Conservation (phyloP, 2,329 filamentous ascomycete genomes). For the Coniochaeta pulveracea region DNA sequence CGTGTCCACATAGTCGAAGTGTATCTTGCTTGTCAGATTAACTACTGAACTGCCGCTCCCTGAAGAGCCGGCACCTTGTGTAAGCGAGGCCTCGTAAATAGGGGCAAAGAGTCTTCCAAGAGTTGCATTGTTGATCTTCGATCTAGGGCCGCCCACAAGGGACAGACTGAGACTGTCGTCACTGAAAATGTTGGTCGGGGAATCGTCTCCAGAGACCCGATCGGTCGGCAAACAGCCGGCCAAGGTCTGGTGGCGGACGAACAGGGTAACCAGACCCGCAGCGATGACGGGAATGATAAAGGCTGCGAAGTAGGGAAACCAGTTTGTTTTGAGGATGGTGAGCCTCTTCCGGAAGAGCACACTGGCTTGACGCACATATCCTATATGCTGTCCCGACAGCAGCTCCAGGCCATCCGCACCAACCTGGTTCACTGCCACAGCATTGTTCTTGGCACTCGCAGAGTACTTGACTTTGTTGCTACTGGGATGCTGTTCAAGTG, state of each 20-base stretch:
- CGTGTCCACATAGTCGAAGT: slow-evolving; percentile 51
- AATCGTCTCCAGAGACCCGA: slow-evolving; percentile 28
- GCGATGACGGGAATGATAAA: slow-evolving; percentile 70
- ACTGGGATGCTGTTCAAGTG: slow-evolving; percentile 9
- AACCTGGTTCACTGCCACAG: slow-evolving; percentile 13
- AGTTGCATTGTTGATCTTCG: slow-evolving; percentile 22
- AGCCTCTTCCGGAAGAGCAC: slow-evolving; percentile 70
- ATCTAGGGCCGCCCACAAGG: slow-evolving; percentile 31
- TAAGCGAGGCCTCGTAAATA: slow-evolving; percentile 17
- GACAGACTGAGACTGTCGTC: slow-evolving; percentile 22
- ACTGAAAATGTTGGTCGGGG: slow-evolving; percentile 21
- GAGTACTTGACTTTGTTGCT: too few relatives aligned
- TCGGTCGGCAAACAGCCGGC: slow-evolving; percentile 40
- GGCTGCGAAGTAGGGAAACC: slow-evolving; percentile 63
- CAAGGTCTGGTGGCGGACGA: slow-evolving; percentile 47
- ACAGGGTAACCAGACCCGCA: slow-evolving; percentile 67
- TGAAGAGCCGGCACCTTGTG: slow-evolving; percentile 1
- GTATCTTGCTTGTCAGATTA: slow-evolving; percentile 33
- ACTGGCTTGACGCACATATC: slow-evolving; percentile 56
- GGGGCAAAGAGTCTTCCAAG: slow-evolving; percentile 26
- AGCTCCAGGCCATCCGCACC: slow-evolving; percentile 38
- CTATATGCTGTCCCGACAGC: slow-evolving; percentile 57
- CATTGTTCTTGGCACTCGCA: too few relatives aligned
- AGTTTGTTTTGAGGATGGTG: slow-evolving; percentile 68
- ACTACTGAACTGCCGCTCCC: slow-evolving; percentile 15